A percentile compares a stretch with the other conserved stretches of the same genome.
These are phyloP conservation scores for Nothopassalora personata DNA, from an alignment of 2,329 filamentous ascomycete genomes.

Conservation along the genomic window DNA sequence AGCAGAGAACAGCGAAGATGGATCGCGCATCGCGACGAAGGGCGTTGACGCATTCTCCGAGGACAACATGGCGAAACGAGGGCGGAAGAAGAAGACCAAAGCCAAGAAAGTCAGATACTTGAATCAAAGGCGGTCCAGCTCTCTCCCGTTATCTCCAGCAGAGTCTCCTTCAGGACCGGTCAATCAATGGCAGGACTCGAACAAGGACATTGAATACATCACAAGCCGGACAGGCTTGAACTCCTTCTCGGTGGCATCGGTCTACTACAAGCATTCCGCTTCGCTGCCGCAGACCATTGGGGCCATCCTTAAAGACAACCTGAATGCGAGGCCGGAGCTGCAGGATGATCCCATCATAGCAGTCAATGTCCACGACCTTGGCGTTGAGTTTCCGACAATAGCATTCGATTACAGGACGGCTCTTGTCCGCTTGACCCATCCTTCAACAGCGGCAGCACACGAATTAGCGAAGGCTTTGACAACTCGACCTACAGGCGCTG, in stretches of 20 bases:
- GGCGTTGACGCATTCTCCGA: constrained; percentile 78
- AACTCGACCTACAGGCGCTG: constrained; percentile 32
- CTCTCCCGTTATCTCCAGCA: constrained; percentile 26
- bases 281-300: constrained; percentile 53
- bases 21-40: constrained; percentile 49
- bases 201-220: constrained; percentile 58
- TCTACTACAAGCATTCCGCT: constrained; percentile 55
- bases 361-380: constrained; percentile 49
- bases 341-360: constrained; percentile 18
- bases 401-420: constrained; percentile 45
- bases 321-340: constrained; percentile 10
- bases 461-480: constrained; percentile 55
- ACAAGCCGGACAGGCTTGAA: constrained; percentile 47
- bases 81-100: constrained; percentile 44
- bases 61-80: constrained; percentile 44
- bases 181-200: constrained; percentile 57
- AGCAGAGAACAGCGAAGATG: constrained; percentile 47
- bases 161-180: constrained; percentile 13
- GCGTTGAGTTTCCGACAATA: constrained; percentile 51
- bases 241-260: constrained; percentile 46
- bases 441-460: constrained; percentile 53
- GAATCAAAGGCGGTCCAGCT: constrained; percentile 21
- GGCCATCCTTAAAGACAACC: constrained; percentile 44
- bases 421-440: constrained; percentile 53
- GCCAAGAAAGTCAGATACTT: constrained; percentile 33